Percentiles rank a stretch among this genome's conserved stretches.
Conservation (phyloP, 768 basidiomycete genomes). For the Boletus reticuloceps region DNA sequence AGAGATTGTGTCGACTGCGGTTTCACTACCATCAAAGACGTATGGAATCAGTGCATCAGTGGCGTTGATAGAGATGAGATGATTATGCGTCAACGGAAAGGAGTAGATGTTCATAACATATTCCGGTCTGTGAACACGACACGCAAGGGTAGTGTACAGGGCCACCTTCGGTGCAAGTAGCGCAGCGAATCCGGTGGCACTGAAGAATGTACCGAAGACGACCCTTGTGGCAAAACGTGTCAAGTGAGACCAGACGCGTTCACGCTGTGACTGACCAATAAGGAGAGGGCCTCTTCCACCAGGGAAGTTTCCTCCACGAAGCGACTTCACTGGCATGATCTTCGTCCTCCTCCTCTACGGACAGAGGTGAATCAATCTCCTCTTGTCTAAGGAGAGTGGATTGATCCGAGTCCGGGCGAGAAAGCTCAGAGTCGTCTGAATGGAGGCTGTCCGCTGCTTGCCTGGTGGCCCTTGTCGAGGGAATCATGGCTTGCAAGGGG, state of each 20-base stretch:
- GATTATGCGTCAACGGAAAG: background rate
- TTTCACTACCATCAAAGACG: background rate
- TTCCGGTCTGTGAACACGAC: constrained; percentile 63
- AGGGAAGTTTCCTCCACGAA: constrained; percentile 43
- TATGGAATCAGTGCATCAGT: background rate
- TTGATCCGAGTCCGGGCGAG: constrained; percentile 35
- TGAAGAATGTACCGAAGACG: constrained; percentile 49
- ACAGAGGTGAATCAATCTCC: constrained; percentile 4
- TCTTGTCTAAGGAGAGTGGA: constrained; percentile 29
- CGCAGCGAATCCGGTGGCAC: constrained; percentile 51
- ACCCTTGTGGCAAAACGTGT: constrained; percentile 44
- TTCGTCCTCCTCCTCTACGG: constrained; percentile 24
- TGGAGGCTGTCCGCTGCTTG: constrained; percentile 33
- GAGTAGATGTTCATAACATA: constrained; percentile 23
- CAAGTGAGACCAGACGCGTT: background rate
- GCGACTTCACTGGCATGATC: constrained; percentile 27
- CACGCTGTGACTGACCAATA: constrained; percentile 53
- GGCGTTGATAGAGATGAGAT: background rate
- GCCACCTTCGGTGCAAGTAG: constrained; percentile 71
- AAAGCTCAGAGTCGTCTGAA: constrained; percentile 43
- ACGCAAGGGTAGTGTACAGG: constrained; percentile 71
- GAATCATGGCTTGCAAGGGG: constrained; percentile 10
- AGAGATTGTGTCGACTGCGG: background rate
- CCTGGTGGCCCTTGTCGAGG: background rate
- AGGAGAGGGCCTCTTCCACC: constrained; percentile 76